Evolutionary conservation across 2,329 filamentous ascomycete species (phyloP), one percentile per base, ranked within the genome.

Genomic region (Bipolaris cookei): DNA sequence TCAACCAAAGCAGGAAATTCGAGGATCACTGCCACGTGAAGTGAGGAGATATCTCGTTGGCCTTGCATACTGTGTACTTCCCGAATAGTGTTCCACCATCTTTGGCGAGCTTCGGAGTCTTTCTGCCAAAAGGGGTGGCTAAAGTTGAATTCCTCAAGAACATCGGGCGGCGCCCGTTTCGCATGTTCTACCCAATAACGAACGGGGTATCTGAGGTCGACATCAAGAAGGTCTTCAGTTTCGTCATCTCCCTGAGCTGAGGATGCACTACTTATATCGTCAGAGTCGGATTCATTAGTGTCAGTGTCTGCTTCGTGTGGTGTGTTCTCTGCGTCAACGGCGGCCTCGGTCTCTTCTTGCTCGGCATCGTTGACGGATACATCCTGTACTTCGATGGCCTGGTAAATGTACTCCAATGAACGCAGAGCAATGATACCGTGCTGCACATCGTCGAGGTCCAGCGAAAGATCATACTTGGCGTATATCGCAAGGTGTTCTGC

Each of bases 141-240:
- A 6, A 57, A 56, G n/a, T 58, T 41, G 38, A 70, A 61, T 23
- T 70, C 67, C 34, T 63, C 55, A 5, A 70, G 58, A 10, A 70
- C 61, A 56, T 70, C 67, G 4, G 39, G 42, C 3, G 59, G 57
- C 11, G 66, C 63, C 13, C 51, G 49, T 35, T 66, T 68, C 4
- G 66, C 66, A 39, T 68, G 67, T 43, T 67, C 58, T 10, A 67
- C 54, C 65, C 64, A 70, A 45, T 67, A 65, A n/a, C 65, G 55
- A 5, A 65, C 51, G 20, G 66, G 65, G 44, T 68, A 68, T 38
- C 52, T 46, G 16, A 68, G 37, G 28, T 54, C 55, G 14, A 54
- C 56, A 28, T 56, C 44, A 38, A 48, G 21, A 11, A 45, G n/a
- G 20, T 32, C 23, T 45, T 56, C 39, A 5, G 52, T 34, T 3